Percentiles rank a stretch among this genome's conserved stretches.
Evolutionary conservation across 1,284 basidiomycete species (phyloP).

Genomic region (Wallemia hederae): DNA sequence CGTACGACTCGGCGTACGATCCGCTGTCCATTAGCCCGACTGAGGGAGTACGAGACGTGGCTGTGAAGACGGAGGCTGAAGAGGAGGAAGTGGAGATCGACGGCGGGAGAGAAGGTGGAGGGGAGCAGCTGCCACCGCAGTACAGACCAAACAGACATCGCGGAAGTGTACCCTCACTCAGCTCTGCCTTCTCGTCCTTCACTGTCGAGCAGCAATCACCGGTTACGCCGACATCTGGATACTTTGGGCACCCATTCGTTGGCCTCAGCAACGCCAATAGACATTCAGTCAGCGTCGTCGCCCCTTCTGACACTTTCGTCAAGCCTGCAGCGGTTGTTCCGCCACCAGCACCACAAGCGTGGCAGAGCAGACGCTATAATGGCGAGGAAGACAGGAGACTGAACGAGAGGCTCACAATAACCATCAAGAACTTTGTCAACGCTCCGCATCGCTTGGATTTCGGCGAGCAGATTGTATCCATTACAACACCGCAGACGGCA

Average conservation of each 20-base stretch:
- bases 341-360: neutral
- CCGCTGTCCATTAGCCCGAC: neutral
- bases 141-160: neutral
- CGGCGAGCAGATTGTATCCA: constrained; percentile 73
- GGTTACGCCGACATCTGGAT: neutral
- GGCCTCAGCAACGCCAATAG: neutral
- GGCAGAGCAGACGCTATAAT: no score
- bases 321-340: neutral
- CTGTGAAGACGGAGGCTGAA: neutral
- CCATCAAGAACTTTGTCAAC: constrained; percentile 32
- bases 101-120: no score
- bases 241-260: neutral
- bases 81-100: neutral
- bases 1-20: neutral
- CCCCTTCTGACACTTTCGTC: neutral
- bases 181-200: neutral
- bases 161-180: neutral
- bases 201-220: neutral
- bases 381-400: neutral
- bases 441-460: constrained; percentile 59
- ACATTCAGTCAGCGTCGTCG: neutral
- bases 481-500: constrained; percentile 85
- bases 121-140: neutral
- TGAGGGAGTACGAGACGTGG: neutral
- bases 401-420: neutral